Evolutionary conservation across 2,329 filamentous ascomycete genomes (phyloP).

Genomic region (Monilinia laxa): DNA sequence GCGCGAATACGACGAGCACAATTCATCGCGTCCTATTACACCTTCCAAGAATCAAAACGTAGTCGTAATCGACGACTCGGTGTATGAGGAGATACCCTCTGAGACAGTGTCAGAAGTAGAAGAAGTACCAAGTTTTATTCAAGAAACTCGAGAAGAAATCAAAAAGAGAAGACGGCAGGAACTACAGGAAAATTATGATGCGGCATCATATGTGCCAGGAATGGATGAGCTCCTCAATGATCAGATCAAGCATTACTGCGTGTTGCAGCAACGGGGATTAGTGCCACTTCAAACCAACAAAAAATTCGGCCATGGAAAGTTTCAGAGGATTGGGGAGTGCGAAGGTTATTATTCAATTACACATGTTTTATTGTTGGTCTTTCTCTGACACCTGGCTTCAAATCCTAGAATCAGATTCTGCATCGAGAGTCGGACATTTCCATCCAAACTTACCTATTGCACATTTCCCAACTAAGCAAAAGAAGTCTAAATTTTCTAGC

Average conservation of each 20-base stretch:
- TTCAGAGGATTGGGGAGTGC: background rate
- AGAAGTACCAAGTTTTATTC: background rate
- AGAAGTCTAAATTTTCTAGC: background rate
- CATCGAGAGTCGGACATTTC: background rate
- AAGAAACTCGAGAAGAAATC: background rate
- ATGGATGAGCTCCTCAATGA: background rate
- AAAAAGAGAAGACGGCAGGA: constrained; percentile 4
- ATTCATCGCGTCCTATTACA: too few relatives aligned
- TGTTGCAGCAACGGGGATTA: background rate
- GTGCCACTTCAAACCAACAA: background rate
- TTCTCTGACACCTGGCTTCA: background rate
- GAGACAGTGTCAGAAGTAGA: background rate
- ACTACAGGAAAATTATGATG: background rate
- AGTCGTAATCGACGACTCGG: background rate
- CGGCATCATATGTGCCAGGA: background rate
- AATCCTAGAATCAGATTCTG: background rate
- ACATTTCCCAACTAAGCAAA: background rate
- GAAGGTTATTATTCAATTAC: background rate
- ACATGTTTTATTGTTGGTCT: background rate
- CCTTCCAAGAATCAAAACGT: background rate
- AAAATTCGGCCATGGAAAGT: background rate
- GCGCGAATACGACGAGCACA: background rate
- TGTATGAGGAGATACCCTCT: background rate
- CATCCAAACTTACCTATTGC: too few relatives aligned
- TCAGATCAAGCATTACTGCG: background rate